Evolutionary conservation across 108 stramenopile species (phyloP), one percentile per base, ranked within the genome.

Genomic region (Craspedostauros australis): DNA sequence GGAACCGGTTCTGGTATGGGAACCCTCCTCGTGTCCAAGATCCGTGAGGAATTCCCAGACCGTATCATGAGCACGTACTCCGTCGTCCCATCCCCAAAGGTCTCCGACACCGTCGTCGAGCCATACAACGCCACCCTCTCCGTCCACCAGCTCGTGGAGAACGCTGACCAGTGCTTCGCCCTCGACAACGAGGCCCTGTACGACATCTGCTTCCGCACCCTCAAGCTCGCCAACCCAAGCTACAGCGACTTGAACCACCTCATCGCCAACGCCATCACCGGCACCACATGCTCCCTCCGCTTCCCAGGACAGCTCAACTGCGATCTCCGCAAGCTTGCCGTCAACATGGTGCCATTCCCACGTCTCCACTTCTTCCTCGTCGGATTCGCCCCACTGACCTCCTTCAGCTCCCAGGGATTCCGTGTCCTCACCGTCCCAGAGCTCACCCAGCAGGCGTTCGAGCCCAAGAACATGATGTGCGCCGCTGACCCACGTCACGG

Each of bases 401-500:
- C 87, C 32, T 74, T 71, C 50, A 80, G 80, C 36, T 91, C 93
- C 31, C 93, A 94, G 81, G 85, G 95, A 57, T 97, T 96, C 89
- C 92, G 94, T 50, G 91, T 88, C 34, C 73, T 97, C 54, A 94
- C 90, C 34, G 96, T 98, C 31, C 94, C 96, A 18, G 96, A 98
- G 80, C 82, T 98, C 61, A 98, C 96, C 32, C 67, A 80, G 50
- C 96, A 98, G 67, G 77, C 79, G 28, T 98, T 98, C 66, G 96
- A 98, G 63, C 93, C 96, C 60, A 95, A 96, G 88, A 97, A 97
- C 77, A 97, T 97, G 96, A 97, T 97, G 96, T 95, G 95, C 62
- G 96, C 96, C 56, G 93, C 96, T 29, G 96, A 98, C 73, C 96
- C 96, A 45, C 93, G 96, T 74, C 96, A 98, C 76, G 96, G 96